Percentiles rank a stretch among this genome's conserved stretches.
These are phyloP conservation scores for Tetrapisispora nanseiensis DNA, from an alignment of 805 yeast species.

Conservation along the genomic window DNA sequence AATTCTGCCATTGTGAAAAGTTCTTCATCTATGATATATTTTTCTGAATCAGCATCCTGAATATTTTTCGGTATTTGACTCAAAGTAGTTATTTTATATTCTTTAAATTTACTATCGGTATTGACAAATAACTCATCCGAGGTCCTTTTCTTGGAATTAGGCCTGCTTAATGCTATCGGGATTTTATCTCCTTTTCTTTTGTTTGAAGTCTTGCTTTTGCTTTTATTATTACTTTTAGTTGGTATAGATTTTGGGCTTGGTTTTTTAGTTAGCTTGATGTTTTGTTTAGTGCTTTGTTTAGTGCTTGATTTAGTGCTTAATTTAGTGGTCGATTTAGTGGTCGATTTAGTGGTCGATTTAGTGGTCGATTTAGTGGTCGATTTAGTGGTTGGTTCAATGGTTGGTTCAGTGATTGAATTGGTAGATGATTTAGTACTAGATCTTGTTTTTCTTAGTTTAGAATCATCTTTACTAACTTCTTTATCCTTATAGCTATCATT, in stretches of 20 bases:
- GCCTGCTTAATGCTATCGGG: not conserved
- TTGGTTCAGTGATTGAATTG: no score
- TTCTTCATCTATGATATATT: slow-evolving; percentile 42
- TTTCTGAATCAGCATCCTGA: slow-evolving; percentile 32
- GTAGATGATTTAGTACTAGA: not conserved
- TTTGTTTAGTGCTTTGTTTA: no score
- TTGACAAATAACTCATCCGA: slow-evolving; percentile 16
- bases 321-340: no score
- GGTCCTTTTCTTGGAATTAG: slow-evolving; percentile 4
- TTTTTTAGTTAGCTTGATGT: no score
- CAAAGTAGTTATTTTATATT: slow-evolving; percentile 30
- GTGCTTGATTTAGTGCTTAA: no score
- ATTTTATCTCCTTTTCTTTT: not conserved
- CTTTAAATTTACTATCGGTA: slow-evolving; percentile 21
- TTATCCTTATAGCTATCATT: no score
- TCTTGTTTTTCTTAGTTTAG: not conserved
- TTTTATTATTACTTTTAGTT: not conserved
- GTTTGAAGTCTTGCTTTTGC: not conserved
- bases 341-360: no score
- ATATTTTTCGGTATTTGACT: slow-evolving; percentile 32
- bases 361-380: no score
- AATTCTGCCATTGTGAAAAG: slow-evolving; percentile 57
- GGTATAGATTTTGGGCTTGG: not conserved
- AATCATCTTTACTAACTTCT: not conserved
- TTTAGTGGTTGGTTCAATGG: no score